Evolutionary conservation across 306 rosid species (phyloP), one percentile per base, ranked within the genome.

Genomic region (Quercus wislizeni): DNA sequence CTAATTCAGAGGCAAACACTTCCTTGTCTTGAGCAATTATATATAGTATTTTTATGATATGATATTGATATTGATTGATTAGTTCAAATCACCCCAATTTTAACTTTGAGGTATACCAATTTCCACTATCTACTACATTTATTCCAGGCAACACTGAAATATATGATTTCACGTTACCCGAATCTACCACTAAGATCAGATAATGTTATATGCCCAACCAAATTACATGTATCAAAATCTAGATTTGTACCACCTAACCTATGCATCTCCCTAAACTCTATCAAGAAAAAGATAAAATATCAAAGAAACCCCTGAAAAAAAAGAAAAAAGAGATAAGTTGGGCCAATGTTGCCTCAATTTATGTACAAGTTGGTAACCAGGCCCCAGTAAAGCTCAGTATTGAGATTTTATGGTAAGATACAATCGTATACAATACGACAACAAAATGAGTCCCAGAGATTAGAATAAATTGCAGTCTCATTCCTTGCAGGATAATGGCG

Each of bases 291-390:
- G 5, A 31, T 27, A 23, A 59, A 4, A 11, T 20, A 21, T 8
- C 30, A 18, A 58, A 58, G 64, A 58, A 58, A 58, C 64, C 23
- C 25, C 6, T 1, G 15, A 5, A 17, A 73, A 6, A 57, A 21
- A 18, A 18, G 1, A 31, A 73, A 4, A 30, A 8, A 18, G 8
- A 9, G 35, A 28, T 0, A 55, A 17, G 75, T 21, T 9, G 76
- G 82, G 76, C 73, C 77, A 38, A 61, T 5, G 73, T 11, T 71
- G 84, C 84, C 82, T 51, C 76, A 80, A 73, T 72, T 67, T 73
- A 59, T 81, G 85, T 85, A 81, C 88, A 85, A 51, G 76, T 74
- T 41, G 41, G 75, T 41, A 73, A 74, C 69, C 25, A 49, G 28
- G 56, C 80, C 54, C 73, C 65, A 20, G 27, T 62, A 6, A 46